Evolutionary conservation across 2,329 filamentous ascomycete genomes (phyloP), one percentile per base, ranked within the genome.

Genomic region (Aspergillus fischeri): DNA sequence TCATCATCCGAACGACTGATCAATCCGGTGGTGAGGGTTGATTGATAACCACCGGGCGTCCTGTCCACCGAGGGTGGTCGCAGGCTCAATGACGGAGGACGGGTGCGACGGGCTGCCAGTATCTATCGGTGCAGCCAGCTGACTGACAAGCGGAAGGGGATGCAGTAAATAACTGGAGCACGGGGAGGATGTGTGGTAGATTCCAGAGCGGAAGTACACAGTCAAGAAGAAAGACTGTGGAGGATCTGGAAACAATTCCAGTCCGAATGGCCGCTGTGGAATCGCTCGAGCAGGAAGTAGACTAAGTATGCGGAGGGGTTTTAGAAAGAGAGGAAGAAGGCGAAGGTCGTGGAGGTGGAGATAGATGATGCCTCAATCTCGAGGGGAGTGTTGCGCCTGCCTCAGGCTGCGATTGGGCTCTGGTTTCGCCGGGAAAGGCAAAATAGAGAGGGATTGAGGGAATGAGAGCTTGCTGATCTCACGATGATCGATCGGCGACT

Each of bases 1-100:
- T 63, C 67, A 72, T 72, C 57, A 63, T 70, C 61, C 50, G 56
- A 54, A 54, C 27, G 55, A 58, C 52, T 51, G 54, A 49, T 53
- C 32, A 48, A 49, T 62, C 47, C 54, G 49, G 52, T 45, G 51
- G 56, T 54, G 52, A 57, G 59, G 53, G 24, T 14, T 17, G 24
- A 47, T 24, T 25, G 44, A 47, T 11, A 24, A 11, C 20, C 45
- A 52, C 44, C 38, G 48, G 38, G 47, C 41, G 52, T 47, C 47
- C 25, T 35, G 47, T 41, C 48, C 47, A 47, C 44, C 20, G 24
- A 35, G 24, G 45, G 29, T 38, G 54, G 57, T 42, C 42, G 54
- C n/a, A 52, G 62, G 63, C 58, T 50, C 60, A 65, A 51, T 53
- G 49, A 57, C 52, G 54, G 56, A 49, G 56, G 55, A 47, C 52